Evolutionary conservation across 345 rosid species (phyloP).

Genomic region (rapeseed (Brassica napus)): DNA sequence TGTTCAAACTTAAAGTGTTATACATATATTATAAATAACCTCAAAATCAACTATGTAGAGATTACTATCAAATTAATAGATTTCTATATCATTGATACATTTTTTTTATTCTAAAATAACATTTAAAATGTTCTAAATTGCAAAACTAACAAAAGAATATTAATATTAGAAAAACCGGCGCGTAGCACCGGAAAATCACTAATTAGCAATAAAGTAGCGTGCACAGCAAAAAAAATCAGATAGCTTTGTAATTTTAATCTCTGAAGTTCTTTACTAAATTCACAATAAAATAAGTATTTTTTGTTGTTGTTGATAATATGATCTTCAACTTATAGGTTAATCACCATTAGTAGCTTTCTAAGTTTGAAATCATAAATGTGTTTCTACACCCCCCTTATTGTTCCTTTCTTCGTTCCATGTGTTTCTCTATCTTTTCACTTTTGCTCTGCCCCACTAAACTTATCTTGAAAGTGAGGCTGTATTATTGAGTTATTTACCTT

Average conservation of each 20-base stretch:
- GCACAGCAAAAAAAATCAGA: neutral
- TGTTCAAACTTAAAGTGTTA: too few relatives aligned
- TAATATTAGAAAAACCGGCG: too few relatives aligned
- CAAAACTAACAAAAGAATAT: too few relatives aligned
- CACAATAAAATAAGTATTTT: neutral
- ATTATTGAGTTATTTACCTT: neutral
- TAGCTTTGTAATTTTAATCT: neutral
- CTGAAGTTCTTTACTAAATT: neutral
- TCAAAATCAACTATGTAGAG: too few relatives aligned
- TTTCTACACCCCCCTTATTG: neutral
- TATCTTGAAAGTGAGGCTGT: constrained; percentile 8
- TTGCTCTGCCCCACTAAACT: constrained; percentile 19
- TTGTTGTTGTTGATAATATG: neutral
- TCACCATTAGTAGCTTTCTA: constrained; percentile 2
- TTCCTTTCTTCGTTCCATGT: constrained; percentile 16
- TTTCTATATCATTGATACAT: too few relatives aligned
- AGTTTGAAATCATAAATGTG: neutral
- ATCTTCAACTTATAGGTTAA: too few relatives aligned
- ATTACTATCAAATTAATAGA: too few relatives aligned
- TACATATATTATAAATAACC: too few relatives aligned
- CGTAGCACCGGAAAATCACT: too few relatives aligned
- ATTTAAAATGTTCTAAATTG: too few relatives aligned
- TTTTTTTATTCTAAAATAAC: too few relatives aligned
- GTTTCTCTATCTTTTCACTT: constrained; percentile 14
- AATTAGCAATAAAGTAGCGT: neutral